Base-by-base conservation (phyloP, 108 stramenopile genomes). In the Nitzschia putrida region DNA sequence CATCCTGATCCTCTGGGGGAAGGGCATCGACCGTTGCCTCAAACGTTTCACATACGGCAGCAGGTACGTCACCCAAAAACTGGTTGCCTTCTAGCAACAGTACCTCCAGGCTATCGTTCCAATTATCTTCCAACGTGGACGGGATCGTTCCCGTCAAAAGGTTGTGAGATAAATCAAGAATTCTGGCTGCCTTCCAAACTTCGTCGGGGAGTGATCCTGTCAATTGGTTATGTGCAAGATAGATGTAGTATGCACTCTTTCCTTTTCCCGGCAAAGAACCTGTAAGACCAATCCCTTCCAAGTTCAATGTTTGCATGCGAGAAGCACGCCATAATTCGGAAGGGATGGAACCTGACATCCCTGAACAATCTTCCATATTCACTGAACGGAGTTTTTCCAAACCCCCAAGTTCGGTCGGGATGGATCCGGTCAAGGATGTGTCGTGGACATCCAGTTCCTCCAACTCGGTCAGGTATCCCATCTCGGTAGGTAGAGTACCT, bases 81-180 rank as follows among this genome's bases (percentile, higher is more conserved):
- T 59, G 4, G 7, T 59, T 59, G 16, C 58, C 58, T 41, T 59
- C 58, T 7, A 59, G 8, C 0, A 25, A 16, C 37, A 59, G 16
- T 14, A 39, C 39, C 34, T 16, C 14, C 58, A 59, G 38, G 38
- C 38, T 7, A 40, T 39, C 14, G 38, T 59, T 20, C 29, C 29
- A 59, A 4, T 25, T n/a, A 37, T 59, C 13, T 16, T 3, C 12
- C 58, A 64, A 25, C 0, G 18, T 16, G 8, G 43, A 22, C 5
- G 61, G 61, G 10, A 64, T 45, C 13, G 61, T 49, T n/a, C 61
- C 61, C 12, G 61, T 64, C 22, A 64, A 22, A 3, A 12, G 11
- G 45, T 64, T 64, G 61, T 64, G 12, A 1, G 22, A 18, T 16
- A 64, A 40, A 23, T 49, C 61, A 42, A 64, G 47, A 26, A 64